Evolutionary conservation across 352 stramenopile species (phyloP), one percentile per base, ranked within the genome.

Genomic region (Plasmopara viticola): DNA sequence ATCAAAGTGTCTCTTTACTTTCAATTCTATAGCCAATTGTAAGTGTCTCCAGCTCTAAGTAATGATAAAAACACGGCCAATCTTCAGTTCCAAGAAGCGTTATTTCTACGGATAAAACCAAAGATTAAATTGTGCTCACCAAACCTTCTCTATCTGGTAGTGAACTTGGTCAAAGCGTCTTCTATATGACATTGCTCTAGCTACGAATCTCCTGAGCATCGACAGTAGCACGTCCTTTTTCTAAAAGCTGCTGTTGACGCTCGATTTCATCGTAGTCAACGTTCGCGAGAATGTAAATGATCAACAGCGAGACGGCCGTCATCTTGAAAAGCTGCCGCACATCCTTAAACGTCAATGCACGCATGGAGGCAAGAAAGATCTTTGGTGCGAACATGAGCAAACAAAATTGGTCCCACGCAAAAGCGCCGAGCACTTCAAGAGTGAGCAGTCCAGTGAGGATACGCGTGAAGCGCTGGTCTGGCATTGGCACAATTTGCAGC

Each of bases 401-500:
- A 51, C 81, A 93, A 10, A 94, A 40, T 64, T 92, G 81, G 52
- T 95, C 85, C 81, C 83, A 95, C 0, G 77, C 73, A 43, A 95
- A 94, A 29, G 85, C 83, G 34, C 85, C 85, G 31, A 94, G 72
- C 37, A 95, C 83, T 44, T 94, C 84, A 17, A 94, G 77, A 18
- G 82, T 83, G 7, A 95, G 58, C 41, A 95, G 66, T 9, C 76
- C 79, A 41, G 83, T 94, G 7, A 95, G 66, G 30, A 90, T 68
- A 2, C 84, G 82, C 25, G 82, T 80, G 53, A 95, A 94, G 47
- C 80, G 76, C 38, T 76, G 79, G 66, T 94, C 85, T 0, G 90
- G 90, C 70, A 97, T 92, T 28, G 86, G 84, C 52, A 96, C 87
- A 56, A 97, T 94, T 67, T 96, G 81, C 48, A 97, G 70, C 57